These are phyloP conservation scores for Lunasporangiospora selenospora DNA, from an alignment of 192 early-diverging fungal genomes.

Conservation along the genomic window DNA sequence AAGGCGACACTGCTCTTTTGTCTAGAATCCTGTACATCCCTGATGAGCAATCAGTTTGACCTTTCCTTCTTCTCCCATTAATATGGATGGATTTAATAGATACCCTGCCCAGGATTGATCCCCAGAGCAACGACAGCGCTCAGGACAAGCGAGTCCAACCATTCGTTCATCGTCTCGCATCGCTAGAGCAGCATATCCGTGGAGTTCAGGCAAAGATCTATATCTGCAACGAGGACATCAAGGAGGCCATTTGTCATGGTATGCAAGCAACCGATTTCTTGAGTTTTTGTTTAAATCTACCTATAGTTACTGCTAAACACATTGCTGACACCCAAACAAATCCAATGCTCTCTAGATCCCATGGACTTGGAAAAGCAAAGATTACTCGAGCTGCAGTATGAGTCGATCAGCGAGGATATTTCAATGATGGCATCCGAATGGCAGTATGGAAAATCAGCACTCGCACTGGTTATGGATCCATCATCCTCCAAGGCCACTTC, in stretches of 20 bases:
- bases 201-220: conserved; percentile 64
- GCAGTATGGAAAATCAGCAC: conserved; percentile 55
- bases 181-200: conserved; percentile 58
- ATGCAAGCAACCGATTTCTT: neutral
- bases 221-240: conserved; percentile 61
- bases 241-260: conserved; percentile 39
- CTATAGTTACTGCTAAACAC: too few relatives aligned
- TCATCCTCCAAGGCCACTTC: neutral
- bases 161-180: conserved; percentile 54
- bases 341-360: too few relatives aligned
- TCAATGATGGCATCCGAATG: conserved; percentile 58
- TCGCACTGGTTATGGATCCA: conserved; percentile 48
- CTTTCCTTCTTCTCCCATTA: too few relatives aligned
- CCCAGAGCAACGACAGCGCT: conserved; percentile 11
- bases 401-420: conserved; percentile 56
- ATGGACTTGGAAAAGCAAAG: conserved; percentile 24
- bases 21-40: too few relatives aligned
- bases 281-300: neutral
- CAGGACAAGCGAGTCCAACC: conserved; percentile 45
- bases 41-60: too few relatives aligned
- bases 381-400: conserved; percentile 50
- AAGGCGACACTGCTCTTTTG: too few relatives aligned
- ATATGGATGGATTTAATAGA: too few relatives aligned
- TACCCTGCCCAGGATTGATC: conserved; percentile 47
- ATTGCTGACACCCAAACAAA: too few relatives aligned